Conservation (phyloP, 1,139 yeast species). For the Sugiyamaella sp. region DNA sequence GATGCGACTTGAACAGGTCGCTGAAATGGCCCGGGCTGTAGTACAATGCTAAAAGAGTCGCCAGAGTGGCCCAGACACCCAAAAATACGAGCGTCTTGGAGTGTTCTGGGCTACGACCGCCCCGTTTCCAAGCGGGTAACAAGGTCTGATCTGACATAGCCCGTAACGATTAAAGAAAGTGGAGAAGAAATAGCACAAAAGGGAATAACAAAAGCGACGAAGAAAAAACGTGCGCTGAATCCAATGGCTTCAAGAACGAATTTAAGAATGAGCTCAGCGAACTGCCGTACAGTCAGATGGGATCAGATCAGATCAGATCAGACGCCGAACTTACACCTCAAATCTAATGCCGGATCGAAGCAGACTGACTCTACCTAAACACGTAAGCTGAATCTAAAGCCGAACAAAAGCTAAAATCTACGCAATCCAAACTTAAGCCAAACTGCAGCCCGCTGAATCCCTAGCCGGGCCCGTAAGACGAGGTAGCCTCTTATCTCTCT, state of each 20-base stretch:
- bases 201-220: background rate
- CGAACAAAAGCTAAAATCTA: too few species aligned
- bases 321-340: background rate
- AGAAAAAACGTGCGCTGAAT: background rate
- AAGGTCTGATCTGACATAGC: background rate
- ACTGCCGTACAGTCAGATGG: background rate
- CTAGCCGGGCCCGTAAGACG: too few species aligned
- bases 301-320: background rate
- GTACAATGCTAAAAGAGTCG: slow-evolving; percentile 24
- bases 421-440: too few species aligned
- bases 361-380: background rate
- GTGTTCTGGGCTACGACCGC: slow-evolving; percentile 29
- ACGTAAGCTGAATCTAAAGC: too few species aligned
- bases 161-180: background rate
- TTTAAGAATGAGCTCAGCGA: too few species aligned
- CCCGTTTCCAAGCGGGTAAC: slow-evolving; percentile 18
- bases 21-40: slow-evolving; percentile 16
- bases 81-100: slow-evolving; percentile 12
- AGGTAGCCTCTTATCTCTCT: too few species aligned
- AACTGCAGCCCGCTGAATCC: too few species aligned
- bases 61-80: slow-evolving; percentile 26
- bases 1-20: slow-evolving; percentile 16
- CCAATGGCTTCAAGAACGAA: too few species aligned
- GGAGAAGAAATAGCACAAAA: background rate
- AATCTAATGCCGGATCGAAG: background rate